phyloP scores from a whole-genome alignment of 768 basidiomycete genomes.

The Leucocoprinus sp. region DNA sequence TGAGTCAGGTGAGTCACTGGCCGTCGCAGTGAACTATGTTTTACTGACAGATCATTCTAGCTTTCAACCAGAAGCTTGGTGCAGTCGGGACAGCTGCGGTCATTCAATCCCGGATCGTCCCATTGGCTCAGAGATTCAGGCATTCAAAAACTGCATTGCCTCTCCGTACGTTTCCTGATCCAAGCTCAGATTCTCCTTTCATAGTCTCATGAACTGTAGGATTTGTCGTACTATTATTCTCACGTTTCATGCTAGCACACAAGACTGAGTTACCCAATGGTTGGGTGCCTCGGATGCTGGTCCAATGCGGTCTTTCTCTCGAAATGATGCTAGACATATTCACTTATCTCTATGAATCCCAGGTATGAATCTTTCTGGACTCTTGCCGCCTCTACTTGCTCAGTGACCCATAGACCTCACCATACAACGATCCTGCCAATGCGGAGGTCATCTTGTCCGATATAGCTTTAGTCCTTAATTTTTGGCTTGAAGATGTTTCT shows the following conservation, averaged over 20 bases:
- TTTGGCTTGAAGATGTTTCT: conserved; percentile 77
- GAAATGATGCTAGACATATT: conserved; percentile 80
- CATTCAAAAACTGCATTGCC: conserved; percentile 90
- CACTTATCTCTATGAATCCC: conserved; percentile 82
- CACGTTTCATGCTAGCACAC: conserved; percentile 62
- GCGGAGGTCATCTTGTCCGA: conserved; percentile 76
- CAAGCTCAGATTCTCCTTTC: background rate
- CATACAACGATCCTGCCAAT: conserved; percentile 74
- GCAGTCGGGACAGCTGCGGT: conserved; percentile 47
- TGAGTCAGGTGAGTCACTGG: conserved; percentile 53
- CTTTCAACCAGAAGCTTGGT: conserved; percentile 49
- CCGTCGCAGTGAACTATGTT: background rate
- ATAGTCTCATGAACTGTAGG: conserved; percentile 38
- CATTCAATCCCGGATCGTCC: conserved; percentile 55
- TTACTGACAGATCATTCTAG: conserved; percentile 24
- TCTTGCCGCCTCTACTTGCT: background rate
- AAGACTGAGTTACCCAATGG: conserved; percentile 55
- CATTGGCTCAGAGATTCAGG: conserved; percentile 79
- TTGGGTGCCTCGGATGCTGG: conserved; percentile 75
- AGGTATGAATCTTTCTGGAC: conserved; percentile 48
- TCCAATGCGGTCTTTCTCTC: conserved; percentile 76
- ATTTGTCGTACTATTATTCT: conserved; percentile 65
- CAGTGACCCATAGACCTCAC: conserved; percentile 48
- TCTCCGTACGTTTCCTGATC: conserved; percentile 47
- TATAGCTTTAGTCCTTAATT: conserved; percentile 69